A percentile compares a stretch with the other conserved stretches of the same genome.
Conservation (phyloP, 441 rosid genomes). For the Croton laevigatus region DNA sequence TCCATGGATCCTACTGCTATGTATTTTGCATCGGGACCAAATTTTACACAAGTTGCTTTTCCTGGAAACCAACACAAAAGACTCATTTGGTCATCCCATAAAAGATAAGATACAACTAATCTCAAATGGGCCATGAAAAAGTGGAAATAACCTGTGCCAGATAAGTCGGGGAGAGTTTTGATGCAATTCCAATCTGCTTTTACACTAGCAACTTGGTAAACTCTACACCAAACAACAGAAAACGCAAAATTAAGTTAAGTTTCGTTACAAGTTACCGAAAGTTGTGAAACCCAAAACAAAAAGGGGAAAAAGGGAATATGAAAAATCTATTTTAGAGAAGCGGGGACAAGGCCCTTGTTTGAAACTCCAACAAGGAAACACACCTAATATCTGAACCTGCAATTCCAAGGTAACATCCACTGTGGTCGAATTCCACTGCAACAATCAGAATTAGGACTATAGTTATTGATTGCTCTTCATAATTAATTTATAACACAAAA, state of each 20-base stretch:
- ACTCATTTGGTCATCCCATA: neutral
- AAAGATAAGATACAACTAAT: no score
- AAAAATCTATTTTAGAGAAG: neutral
- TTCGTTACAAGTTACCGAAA: neutral
- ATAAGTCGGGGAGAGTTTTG: constrained; percentile 85
- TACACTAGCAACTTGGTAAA: constrained; percentile 90
- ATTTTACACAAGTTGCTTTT: constrained; percentile 73
- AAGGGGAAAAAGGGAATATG: neutral
- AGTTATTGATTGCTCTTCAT: neutral
- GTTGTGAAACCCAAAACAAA: no score
- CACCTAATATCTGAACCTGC: constrained; percentile 91
- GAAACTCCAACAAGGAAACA: neutral
- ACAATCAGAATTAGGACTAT: constrained; percentile 10
- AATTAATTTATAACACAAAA: neutral
- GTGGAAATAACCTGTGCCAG: constrained; percentile 74
- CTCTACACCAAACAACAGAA: constrained; percentile 39
- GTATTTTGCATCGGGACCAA: constrained; percentile 83
- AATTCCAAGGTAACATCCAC: constrained; percentile 87
- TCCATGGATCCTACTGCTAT: constrained; percentile 98
- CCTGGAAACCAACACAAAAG: constrained; percentile 40
- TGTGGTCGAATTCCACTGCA: constrained; percentile 97
- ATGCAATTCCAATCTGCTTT: constrained; percentile 93
- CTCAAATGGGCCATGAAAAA: neutral
- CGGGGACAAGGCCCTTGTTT: neutral
- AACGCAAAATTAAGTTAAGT: neutral